Conservation (phyloP, 1,284 basidiomycete genomes). For the Marasmius oreades region DNA sequence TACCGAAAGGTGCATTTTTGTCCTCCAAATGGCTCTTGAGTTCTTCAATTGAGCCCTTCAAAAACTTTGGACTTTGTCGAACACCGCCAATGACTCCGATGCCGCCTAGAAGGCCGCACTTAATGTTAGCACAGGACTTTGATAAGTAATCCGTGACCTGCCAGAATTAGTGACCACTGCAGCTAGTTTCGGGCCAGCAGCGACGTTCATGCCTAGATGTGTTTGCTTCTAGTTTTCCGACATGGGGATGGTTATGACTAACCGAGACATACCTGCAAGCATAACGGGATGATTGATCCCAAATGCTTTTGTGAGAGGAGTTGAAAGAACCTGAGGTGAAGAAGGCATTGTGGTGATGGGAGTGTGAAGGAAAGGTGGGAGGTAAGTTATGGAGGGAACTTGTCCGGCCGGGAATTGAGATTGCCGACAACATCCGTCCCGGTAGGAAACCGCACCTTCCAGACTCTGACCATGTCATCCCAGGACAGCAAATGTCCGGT, state of each 20-base stretch:
- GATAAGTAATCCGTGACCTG: constrained; percentile 33
- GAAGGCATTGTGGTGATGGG: constrained; percentile 43
- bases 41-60: constrained; percentile 60
- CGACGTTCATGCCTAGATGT: constrained; percentile 68
- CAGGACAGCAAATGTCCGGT: constrained; percentile 55
- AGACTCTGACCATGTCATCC: constrained; percentile 4
- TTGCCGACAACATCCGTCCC: not conserved
- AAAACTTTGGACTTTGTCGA: constrained; percentile 64
- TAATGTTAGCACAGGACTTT: not conserved
- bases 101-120: constrained; percentile 42
- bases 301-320: constrained; percentile 67
- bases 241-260: not conserved
- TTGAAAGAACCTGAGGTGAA: constrained; percentile 54
- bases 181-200: constrained; percentile 74
- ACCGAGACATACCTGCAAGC: constrained; percentile 37
- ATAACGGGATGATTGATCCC: constrained; percentile 82
- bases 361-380: constrained; percentile 8
- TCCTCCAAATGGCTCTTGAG: constrained; percentile 69
- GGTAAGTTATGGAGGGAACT: not conserved
- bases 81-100: constrained; percentile 85
- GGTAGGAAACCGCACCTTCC: not conserved
- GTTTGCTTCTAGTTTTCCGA: constrained; percentile 1
- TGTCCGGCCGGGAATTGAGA: not conserved
- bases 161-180: constrained; percentile 72
- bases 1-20: constrained; percentile 75